phyloP scores from a whole-genome alignment of 495 filamentous ascomycete species.

The Lasiosphaeria hispida region DNA sequence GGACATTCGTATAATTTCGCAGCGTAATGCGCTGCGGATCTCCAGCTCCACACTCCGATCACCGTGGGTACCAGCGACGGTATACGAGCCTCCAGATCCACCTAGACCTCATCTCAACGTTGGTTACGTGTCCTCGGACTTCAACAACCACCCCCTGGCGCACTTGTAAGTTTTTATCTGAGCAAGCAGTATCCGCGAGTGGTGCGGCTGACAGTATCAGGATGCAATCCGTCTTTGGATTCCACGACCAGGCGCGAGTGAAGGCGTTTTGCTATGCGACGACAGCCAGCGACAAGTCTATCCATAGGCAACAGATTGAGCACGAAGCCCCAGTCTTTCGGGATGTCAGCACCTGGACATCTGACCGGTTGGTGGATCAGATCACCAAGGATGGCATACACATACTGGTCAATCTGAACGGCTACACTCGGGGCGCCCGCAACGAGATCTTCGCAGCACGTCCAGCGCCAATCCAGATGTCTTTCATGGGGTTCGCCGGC shows the following conservation, averaged over 20 bases:
- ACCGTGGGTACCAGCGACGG: slow-evolving; percentile 77
- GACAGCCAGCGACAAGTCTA: slow-evolving; percentile 83
- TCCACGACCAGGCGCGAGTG: slow-evolving; percentile 71
- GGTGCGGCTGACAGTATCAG: slow-evolving; percentile 25
- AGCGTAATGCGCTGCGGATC: slow-evolving; percentile 90
- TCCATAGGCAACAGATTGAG: slow-evolving; percentile 93
- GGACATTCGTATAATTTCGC: slow-evolving; percentile 92
- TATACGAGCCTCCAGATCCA: slow-evolving; percentile 80
- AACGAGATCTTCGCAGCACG: slow-evolving; percentile 97
- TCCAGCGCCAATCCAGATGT: slow-evolving; percentile 97
- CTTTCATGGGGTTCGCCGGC: slow-evolving; percentile 98
- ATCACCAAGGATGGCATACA: slow-evolving; percentile 94
- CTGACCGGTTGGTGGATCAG: slow-evolving; percentile 81
- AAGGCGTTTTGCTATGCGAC: slow-evolving; percentile 97
- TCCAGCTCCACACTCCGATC: slow-evolving; percentile 82
- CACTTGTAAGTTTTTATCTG: slow-evolving; percentile 58
- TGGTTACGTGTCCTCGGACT: slow-evolving; percentile 96
- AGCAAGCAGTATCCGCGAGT: not conserved
- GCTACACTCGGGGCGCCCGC: slow-evolving; percentile 93
- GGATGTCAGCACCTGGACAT: slow-evolving; percentile 83
- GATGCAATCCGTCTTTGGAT: slow-evolving; percentile 98
- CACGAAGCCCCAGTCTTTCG: slow-evolving; percentile 88
- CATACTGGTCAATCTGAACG: slow-evolving; percentile 95
- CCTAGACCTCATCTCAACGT: slow-evolving; percentile 82
- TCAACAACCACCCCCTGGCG: slow-evolving; percentile 97